Conservation (phyloP, 164 flowering plant genomes). For the grape (Vitis vinifera) region ASM3070453v1 NC_081810.1:15079501-15080000, state of each 20-base stretch:
- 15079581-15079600: conserved; percentile 63
- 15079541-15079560: conserved; percentile 92
- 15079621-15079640: conserved; percentile 65
- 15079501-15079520: neutral
- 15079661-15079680: conserved; percentile 56
- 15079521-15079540: conserved; percentile 7
- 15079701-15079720: neutral
- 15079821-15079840: neutral
- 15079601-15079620: conserved; percentile 88
- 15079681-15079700: conserved; percentile 56
- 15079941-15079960: too few relatives aligned
- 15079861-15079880: too few relatives aligned
- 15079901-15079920: too few relatives aligned
- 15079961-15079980: too few relatives aligned
- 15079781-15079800: neutral
- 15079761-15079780: neutral
- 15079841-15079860: too few relatives aligned
- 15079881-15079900: too few relatives aligned
- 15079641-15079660: conserved; percentile 49
- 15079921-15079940: too few relatives aligned
- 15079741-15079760: neutral
- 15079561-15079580: conserved; percentile 57
- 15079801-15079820: neutral
- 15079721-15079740: neutral
- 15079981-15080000: too few relatives aligned